Evolutionary conservation across 495 filamentous ascomycete genomes (phyloP).

Genomic region (Neurospora sublineolata): DNA sequence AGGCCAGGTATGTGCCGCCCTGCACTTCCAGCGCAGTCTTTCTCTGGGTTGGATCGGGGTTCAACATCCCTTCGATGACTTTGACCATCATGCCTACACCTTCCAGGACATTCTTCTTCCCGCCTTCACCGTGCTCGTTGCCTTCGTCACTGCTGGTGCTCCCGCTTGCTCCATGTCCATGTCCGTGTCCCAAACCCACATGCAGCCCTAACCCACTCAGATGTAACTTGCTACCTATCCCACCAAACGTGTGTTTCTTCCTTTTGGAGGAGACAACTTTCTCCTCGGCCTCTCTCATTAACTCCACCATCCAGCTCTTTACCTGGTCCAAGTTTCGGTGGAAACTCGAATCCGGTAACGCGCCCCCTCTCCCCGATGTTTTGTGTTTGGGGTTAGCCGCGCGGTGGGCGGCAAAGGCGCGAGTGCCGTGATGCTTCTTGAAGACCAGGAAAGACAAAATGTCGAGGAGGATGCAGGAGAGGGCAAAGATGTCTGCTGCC

Average conservation of each 20-base stretch:
- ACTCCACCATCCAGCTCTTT: conserved; percentile 59
- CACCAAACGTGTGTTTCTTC: conserved; percentile 42
- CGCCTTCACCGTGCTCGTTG: not conserved
- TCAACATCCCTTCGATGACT: conserved; percentile 35
- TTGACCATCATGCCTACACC: conserved; percentile 36
- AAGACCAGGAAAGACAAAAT: conserved; percentile 63
- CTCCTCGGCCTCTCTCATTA: conserved; percentile 43
- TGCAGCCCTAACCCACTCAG: not conserved
- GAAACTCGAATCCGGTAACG: conserved; percentile 65
- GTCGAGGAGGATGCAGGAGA: conserved; percentile 60
- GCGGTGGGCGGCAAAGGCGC: conserved; percentile 63
- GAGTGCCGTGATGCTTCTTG: conserved; percentile 40
- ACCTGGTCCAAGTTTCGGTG: conserved; percentile 72
- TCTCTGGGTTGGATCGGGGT: conserved; percentile 31
- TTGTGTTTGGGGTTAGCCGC: conserved; percentile 47
- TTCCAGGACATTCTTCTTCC: conserved; percentile 37
- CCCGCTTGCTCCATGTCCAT: not conserved
- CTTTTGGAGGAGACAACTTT: conserved; percentile 41
- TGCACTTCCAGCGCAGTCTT: conserved; percentile 35
- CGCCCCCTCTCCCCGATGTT: conserved; percentile 52
- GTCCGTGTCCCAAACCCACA: not conserved
- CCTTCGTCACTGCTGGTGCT: not conserved
- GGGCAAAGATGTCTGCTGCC: conserved; percentile 64
- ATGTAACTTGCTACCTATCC: conserved; percentile 20
- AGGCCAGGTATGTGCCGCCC: conserved; percentile 30